These are phyloP conservation scores for Fragaria ananassa DNA, from an alignment of 306 rosid genomes.

Conservation along the genomic window DNA sequence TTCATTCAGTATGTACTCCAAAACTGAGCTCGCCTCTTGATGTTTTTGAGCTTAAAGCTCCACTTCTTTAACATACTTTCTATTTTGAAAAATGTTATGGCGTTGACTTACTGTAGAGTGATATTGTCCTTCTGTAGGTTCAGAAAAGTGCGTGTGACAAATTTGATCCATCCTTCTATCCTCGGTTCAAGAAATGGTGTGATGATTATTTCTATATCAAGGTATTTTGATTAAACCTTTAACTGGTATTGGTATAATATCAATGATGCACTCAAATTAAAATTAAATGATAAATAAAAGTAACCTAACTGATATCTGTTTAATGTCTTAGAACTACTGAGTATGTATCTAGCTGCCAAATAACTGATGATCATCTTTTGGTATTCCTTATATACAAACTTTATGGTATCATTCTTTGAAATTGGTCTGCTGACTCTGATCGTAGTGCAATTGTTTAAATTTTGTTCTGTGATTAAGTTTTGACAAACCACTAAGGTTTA, in stretches of 20 bases:
- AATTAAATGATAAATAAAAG: not conserved
- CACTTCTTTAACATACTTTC: not conserved
- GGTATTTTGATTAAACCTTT: conserved; percentile 35
- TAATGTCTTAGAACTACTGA: not conserved
- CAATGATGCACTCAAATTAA: not conserved
- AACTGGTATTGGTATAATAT: not conserved
- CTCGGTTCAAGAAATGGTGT: conserved; percentile 97
- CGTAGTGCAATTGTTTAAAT: not conserved
- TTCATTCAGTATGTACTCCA: conserved; percentile 64
- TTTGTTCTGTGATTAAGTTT: not conserved
- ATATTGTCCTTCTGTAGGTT: conserved; percentile 40
- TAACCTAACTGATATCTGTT: not conserved
- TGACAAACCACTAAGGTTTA: not conserved
- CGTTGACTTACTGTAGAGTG: not conserved
- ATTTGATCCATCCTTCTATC: conserved; percentile 90
- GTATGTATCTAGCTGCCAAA: not conserved
- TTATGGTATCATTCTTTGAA: not conserved
- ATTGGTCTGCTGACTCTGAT: not conserved
- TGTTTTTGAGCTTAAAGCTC: not conserved
- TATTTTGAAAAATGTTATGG: not conserved
- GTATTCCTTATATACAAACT: not conserved
- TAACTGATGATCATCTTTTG: not conserved
- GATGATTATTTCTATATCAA: conserved; percentile 95
- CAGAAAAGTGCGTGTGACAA: conserved; percentile 89
- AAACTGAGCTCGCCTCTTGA: not conserved